Evolutionary conservation across 2,329 filamentous ascomycete species (phyloP), one percentile per base, ranked within the genome.

Genomic region (Fusarium armeniacum): DNA sequence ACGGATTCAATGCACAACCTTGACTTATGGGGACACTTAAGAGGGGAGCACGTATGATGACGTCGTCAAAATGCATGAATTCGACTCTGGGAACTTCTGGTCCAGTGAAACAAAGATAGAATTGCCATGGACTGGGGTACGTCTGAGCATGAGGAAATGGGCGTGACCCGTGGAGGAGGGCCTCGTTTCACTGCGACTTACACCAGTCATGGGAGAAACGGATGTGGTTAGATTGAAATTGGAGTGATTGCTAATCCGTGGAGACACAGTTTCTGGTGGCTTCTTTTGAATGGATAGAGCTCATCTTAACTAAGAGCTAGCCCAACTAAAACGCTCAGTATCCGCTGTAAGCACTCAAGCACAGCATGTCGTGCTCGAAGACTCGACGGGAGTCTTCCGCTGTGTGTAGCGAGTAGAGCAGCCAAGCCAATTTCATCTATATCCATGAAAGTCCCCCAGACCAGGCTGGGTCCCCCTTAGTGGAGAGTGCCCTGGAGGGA

Each of bases 11-110:
- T 67, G 58, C 58, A 53, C 44, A 54, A 50, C 45, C 64, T 47
- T 32, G 47, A 57, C 66, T 46, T 54, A 47, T 26, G n/a, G 54
- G 56, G 49, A 51, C 61, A 58, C 67, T 73, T 59, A 73, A 63
- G 44, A 49, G 57, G 56, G 41, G 33, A 55, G 53, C 62, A 69
- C 49, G 67, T 58, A 61, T 63, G 66, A 69, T 69, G 67, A 69
- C 66, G 67, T 69, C 36, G 61, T 57, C 41, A 16, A 45, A 16
- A 58, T 58, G 67, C 67, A 70, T 67, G 52, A 62, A 66, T 62
- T 45, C 47, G 61, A 62, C 54, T 62, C 41, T 61, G 43, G 41
- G 40, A 46, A 47, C 30, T 62, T 63, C 38, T 44, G 26, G 41
- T 57, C 56, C 54, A 30, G 53, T 40, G 52, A 47, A 28, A 51